These are phyloP conservation scores for Dactylellina leptospora DNA, from an alignment of 2,329 filamentous ascomycete genomes.

Conservation along the genomic window DNA sequence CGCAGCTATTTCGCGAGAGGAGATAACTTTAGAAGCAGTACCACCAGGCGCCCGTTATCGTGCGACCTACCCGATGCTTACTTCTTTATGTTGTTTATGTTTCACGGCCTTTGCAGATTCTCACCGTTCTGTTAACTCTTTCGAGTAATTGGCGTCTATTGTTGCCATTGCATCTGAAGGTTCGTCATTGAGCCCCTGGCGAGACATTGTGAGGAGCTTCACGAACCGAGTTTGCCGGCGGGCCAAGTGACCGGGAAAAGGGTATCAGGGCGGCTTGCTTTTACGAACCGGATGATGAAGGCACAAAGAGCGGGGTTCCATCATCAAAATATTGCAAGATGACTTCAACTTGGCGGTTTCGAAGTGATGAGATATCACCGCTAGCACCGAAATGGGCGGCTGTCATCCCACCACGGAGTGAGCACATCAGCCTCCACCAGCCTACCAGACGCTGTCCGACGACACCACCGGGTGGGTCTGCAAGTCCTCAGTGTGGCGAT, in stretches of 20 bases:
- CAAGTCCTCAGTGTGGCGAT: constrained; percentile 30
- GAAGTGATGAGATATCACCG: constrained; percentile 35
- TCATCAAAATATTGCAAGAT: background rate
- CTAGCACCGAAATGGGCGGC: constrained; percentile 33
- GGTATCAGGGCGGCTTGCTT: no score
- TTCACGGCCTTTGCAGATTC: no score
- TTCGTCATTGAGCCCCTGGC: background rate
- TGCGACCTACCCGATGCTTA: no score
- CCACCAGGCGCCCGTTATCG: constrained; percentile 18
- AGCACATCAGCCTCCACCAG: constrained; percentile 19
- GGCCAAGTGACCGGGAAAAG: constrained; percentile 10
- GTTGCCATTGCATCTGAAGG: constrained; percentile 21
- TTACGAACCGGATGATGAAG: constrained; percentile 5
- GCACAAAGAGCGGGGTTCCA: constrained; percentile 3
- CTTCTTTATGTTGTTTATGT: no score
- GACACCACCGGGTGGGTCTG: constrained; percentile 19
- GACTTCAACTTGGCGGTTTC: constrained; percentile 49
- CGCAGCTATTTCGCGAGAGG: no score
- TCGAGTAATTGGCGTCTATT: constrained; percentile 32
- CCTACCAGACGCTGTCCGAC: constrained; percentile 23
- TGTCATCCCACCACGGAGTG: constrained; percentile 32
- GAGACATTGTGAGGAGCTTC: constrained; percentile 17
- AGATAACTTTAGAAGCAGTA: constrained; percentile 36
- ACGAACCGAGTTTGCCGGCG: constrained; percentile 27
- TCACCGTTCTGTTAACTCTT: background rate